Evolutionary conservation across 306 rosid genomes (phyloP).

Genomic region (Gastrolobium bilobum): DNA sequence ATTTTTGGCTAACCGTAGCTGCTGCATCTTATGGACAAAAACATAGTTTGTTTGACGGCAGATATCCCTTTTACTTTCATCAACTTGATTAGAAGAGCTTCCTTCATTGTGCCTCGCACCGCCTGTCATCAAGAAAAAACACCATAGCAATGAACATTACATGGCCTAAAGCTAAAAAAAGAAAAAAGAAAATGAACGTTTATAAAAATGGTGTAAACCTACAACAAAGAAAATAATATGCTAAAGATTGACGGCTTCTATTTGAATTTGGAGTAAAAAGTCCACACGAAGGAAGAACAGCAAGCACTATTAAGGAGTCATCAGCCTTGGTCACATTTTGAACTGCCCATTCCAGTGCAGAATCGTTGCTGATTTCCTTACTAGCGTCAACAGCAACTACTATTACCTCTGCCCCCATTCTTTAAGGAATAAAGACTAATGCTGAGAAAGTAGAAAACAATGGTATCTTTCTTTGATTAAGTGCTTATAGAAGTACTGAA

Average conservation of each 20-base stretch:
- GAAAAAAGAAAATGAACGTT: neutral
- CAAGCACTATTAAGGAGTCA: constrained; percentile 44
- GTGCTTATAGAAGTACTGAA: neutral
- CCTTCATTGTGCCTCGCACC: constrained; percentile 5
- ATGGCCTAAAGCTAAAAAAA: neutral
- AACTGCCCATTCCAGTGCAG: constrained; percentile 45
- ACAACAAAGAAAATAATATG: constrained; percentile 44
- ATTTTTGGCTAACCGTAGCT: constrained; percentile 44
- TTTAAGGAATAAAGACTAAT: neutral
- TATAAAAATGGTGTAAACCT: neutral
- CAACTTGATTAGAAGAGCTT: constrained; percentile 15
- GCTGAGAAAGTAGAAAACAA: neutral
- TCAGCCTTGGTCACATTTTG: constrained; percentile 35
- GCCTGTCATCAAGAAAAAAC: constrained; percentile 25
- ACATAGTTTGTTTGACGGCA: constrained; percentile 16
- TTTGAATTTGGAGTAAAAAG: neutral
- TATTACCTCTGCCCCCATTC: constrained; percentile 44
- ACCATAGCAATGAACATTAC: neutral
- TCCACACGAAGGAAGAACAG: constrained; percentile 35
- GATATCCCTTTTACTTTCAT: constrained; percentile 26
- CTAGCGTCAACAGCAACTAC: constrained; percentile 50
- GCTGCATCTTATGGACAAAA: constrained; percentile 33
- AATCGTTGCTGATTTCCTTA: constrained; percentile 33
- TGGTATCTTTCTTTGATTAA: neutral
- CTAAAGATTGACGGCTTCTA: constrained; percentile 8